Conservation (phyloP, 176 grass and related monocot species). For the Raddia distichophylla region DNA sequence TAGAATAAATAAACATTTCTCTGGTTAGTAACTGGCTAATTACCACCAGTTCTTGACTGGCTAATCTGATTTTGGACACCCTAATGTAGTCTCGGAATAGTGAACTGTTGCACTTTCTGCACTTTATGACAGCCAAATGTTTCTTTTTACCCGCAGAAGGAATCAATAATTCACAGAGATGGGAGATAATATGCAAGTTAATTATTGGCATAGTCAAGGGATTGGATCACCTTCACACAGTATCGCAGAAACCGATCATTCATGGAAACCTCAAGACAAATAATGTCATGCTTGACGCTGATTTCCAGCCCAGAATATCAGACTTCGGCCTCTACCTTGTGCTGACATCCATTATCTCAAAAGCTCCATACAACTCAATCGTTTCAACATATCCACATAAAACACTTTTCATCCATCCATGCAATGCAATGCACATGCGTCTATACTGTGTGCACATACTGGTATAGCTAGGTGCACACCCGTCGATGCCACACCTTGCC, state of each 20-base stretch:
- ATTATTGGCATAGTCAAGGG: conserved; percentile 82
- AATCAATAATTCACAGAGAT: conserved; percentile 78
- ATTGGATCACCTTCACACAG: conserved; percentile 84
- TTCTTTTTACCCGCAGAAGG: conserved; percentile 59
- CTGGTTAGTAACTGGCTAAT: neutral
- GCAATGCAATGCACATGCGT: too few relatives aligned
- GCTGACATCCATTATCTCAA: too few relatives aligned
- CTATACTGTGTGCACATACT: too few relatives aligned
- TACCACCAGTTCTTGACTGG: conserved; percentile 8
- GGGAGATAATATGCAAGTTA: conserved; percentile 88
- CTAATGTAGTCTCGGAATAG: neutral
- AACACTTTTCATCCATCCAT: too few relatives aligned
- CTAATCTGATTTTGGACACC: too few relatives aligned
- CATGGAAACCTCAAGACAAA: conserved; percentile 96
- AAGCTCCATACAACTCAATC: too few relatives aligned
- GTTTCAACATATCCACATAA: too few relatives aligned
- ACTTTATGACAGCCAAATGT: conserved; percentile 16
- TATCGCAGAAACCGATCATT: conserved; percentile 62
- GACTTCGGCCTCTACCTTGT: conserved; percentile 88
- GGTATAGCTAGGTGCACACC: too few relatives aligned
- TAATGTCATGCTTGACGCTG: conserved; percentile 86
- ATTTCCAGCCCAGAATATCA: conserved; percentile 81
- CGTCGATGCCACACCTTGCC: too few relatives aligned
- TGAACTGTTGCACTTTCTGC: neutral
- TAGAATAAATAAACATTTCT: too few relatives aligned